Base-by-base conservation (phyloP, 75 land plant species). In the Adiantum capillusveneris region DNA sequence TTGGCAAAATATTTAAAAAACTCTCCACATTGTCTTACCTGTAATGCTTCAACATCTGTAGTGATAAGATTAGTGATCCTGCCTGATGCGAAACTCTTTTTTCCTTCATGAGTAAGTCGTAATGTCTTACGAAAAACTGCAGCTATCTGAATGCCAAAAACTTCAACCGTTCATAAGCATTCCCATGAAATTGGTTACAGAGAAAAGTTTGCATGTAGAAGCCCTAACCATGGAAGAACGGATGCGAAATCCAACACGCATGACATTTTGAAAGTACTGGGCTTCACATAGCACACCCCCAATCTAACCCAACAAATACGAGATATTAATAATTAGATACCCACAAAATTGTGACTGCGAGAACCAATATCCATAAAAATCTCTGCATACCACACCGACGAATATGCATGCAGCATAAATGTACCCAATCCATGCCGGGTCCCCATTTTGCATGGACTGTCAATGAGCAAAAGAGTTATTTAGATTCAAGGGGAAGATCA, bases 61-160 rank as follows among this genome's bases (percentile, higher is more conserved):
- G 98, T 94, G 82, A 94, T 94, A 61, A 94, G 60, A 46, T 94
- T 94, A n/a, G 94, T 88, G 54, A 94, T 94, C 65, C 87, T 85
- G 18, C 98, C 98, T 58, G 98, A 77, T 5, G 90, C 57, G 74
- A 85, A 85, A 13, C 72, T 75, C 53, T 59, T 78, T 14, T 90
- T 87, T 34, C 81, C 76, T 53, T 78, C 87, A 66, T 85, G 83
- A 20, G 87, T 89, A 46, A 94, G 65, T 46, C 84, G 71, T 37
- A 94, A 58, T 37, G 98, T 86, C 69, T 94, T 94, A 3, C 96
- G 83, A 58, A 85, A 94, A 13, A 94, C 90, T 71, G 98, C 96
- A 63, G 98, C 98, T 71, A 94, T 74, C 95, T 88, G 64, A 27
- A 27, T 30, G n/a, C 44, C 21, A 25, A 31, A 19, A 6, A 21